Evolutionary conservation across 2,329 filamentous ascomycete genomes (phyloP), one percentile per base, ranked within the genome.

Genomic region (Hypoxylon sp.): DNA sequence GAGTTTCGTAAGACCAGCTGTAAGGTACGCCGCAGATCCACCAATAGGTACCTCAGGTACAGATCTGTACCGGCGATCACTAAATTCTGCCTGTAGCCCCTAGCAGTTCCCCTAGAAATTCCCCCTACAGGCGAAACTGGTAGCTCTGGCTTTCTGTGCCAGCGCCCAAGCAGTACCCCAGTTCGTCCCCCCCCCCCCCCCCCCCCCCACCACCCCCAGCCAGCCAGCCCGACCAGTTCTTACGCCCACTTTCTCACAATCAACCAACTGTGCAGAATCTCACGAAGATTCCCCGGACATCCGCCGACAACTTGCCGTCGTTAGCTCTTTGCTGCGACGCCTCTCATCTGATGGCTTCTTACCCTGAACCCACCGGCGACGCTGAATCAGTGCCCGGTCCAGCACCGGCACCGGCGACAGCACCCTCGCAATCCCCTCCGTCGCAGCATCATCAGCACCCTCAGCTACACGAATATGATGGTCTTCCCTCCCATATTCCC

Each of bases 251-350:
- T 35, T 38, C 52, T 24, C 31, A 54, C 29, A 24, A 17, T 33
- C 31, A 27, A 53, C 55, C 42, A 48, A 38, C 43, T 38, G 43
- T 49, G 24, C 18, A 21, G 27, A 57, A 58, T 70, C 64, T 67
- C 68, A 70, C 69, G 69, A 70, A 69, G 69, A 70, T 69, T 68
- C 66, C 26, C 69, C 69, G 69, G 67, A 68, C 37, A 70, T 70
- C 69, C 64, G 49, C 69, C 69, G 69, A 70, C 67, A 69, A 69
- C 58, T 67, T 49, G 64, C 68, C 67, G 67, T 52, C 47, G 49
- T 52, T 64, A 61, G 62, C n/a, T 48, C 51, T 40, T 48, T 55
- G 26, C 62, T 37, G 41, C 38, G 27, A 53, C 50, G 20, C 42
- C 24, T 51, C 42, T 45, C 40, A 42, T 5, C 46, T 23, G 55